Evolutionary conservation across 176 grass and related monocot species (phyloP), one percentile per base, ranked within the genome.

Genomic region (Zea luxurians): DNA sequence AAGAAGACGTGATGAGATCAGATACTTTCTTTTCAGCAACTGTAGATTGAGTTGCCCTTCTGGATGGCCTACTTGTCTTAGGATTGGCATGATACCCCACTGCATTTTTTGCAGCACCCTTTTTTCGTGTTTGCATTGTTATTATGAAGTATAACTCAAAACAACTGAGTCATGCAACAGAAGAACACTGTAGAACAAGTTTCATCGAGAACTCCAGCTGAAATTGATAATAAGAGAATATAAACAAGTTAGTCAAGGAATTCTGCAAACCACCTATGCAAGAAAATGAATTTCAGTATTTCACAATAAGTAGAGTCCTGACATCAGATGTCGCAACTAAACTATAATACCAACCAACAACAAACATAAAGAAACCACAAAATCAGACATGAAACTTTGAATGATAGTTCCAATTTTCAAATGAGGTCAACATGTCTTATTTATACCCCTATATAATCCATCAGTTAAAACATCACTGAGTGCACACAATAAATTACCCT

Each of bases 1-100:
- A 85, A 70, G 96, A 98, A 83, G 95, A 94, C 13, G 96, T 87
- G 17, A 98, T 98, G 37, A 98, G 74, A 78, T 94, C 96, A 50
- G 88, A 74, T 78, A 98, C 92, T 87, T 94, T 98, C 83, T 92
- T 94, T 53, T 94, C 88, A 87, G 74, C 49, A 46, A 58, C 68
- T 77, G 80, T 21, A n/a, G 65, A 75, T 67, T 87, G 79, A 71
- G 66, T 76, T 7, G 69, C 44, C 85, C 73, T 90, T 88, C 89
- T 90, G 35, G 85, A 81, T 79, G 75, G 71, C 55, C 73, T 90
- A 37, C 62, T 74, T 70, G 80, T 48, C 77, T 79, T 84, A 34
- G 80, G 17, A 71, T 52, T 88, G 17, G 70, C 78, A 79, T 77
- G 80, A 63, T 92, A 84, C 53, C 66, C 75, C 10, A 89, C 55